Evolutionary conservation across 805 yeast genomes (phyloP).

Genomic region (Saccharomycopsis sp.): DNA sequence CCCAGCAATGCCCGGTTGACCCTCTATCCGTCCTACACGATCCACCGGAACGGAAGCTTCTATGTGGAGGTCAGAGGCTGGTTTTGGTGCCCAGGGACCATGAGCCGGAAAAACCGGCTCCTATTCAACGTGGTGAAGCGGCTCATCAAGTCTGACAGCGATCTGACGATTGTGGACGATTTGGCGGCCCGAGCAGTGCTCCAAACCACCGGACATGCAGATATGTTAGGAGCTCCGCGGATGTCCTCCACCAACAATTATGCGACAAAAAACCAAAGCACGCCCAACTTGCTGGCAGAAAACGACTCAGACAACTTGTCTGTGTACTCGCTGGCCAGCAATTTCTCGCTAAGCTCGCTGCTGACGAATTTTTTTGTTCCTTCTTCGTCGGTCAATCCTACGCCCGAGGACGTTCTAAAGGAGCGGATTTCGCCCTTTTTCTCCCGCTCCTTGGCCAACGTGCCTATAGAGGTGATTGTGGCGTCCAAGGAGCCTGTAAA

Average conservation of each 20-base stretch:
- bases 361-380: background rate
- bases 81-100: conserved; percentile 61
- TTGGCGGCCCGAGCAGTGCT: conserved; percentile 8
- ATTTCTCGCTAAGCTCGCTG: background rate
- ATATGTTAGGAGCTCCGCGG: conserved; percentile 26
- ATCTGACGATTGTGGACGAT: conserved; percentile 16
- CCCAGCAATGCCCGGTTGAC: conserved; percentile 57
- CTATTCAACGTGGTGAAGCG: conserved; percentile 65
- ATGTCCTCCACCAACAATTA: conserved; percentile 9
- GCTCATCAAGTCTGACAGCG: conserved; percentile 39
- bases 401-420: conserved; percentile 43
- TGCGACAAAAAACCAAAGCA: background rate
- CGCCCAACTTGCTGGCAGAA: background rate
- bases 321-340: conserved; percentile 7
- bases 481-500: conserved; percentile 39
- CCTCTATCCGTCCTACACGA: conserved; percentile 51
- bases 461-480: conserved; percentile 47
- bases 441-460: conserved; percentile 55
- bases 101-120: conserved; percentile 64
- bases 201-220: conserved; percentile 21
- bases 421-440: conserved; percentile 66
- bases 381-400: conserved; percentile 15
- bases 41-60: conserved; percentile 29
- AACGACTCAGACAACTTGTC: conserved; percentile 7
- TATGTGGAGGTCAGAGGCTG: conserved; percentile 67